Percentiles rank a stretch among this genome's conserved stretches.
Evolutionary conservation across 108 stramenopile species (phyloP).

Genomic region (Cyclotella kingstonii): DNA sequence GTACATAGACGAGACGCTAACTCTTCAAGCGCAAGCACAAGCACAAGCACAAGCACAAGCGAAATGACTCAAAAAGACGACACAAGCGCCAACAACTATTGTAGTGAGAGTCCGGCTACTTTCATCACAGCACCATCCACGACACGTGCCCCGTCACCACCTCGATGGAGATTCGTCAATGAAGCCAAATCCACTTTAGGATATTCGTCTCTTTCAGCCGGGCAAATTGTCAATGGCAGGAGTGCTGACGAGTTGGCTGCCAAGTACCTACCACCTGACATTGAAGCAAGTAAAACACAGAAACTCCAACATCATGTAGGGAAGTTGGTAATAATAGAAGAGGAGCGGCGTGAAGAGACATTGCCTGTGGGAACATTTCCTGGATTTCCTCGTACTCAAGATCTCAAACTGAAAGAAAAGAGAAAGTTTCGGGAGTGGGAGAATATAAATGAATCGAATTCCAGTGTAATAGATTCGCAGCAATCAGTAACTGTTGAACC

Average conservation of each 20-base stretch:
- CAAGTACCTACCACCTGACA: conserved; percentile 17
- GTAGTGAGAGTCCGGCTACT: too few relatives aligned
- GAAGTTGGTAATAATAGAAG: conserved; percentile 6
- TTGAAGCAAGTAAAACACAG: neutral
- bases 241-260: conserved; percentile 22
- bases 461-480: neutral
- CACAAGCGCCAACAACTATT: too few relatives aligned
- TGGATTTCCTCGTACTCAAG: neutral
- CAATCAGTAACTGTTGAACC: too few relatives aligned
- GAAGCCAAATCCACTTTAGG: conserved; percentile 12
- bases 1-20: too few relatives aligned
- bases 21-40: too few relatives aligned
- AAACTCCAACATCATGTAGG: neutral
- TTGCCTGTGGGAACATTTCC: conserved; percentile 1
- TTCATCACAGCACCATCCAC: neutral
- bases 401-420: neutral
- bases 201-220: conserved; percentile 11
- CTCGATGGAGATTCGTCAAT: conserved; percentile 30
- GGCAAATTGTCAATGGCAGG: conserved; percentile 1
- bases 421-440: conserved; percentile 7
- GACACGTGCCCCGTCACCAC: conserved; percentile 16
- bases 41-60: too few relatives aligned
- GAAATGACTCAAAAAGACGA: too few relatives aligned
- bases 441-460: neutral
- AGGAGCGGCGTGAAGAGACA: neutral